phyloP scores from a whole-genome alignment of 306 rosid species.

The Abrus pulchellus region DNA sequence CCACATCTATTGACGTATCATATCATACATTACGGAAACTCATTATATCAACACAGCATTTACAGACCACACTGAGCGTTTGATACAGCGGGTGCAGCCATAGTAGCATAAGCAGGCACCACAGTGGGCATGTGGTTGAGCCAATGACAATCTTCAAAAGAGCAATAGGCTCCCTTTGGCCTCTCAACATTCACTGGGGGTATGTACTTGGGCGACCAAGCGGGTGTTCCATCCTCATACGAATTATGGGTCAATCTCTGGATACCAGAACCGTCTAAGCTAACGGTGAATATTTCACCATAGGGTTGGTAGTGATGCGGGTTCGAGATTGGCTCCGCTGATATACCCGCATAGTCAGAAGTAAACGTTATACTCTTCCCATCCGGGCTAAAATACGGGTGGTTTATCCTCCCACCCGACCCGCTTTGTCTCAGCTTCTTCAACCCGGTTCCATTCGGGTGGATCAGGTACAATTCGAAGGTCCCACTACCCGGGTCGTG shows the following conservation, averaged over 20 bases:
- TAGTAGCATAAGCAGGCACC: background rate
- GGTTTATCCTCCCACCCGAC: constrained; percentile 73
- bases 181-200: constrained; percentile 59
- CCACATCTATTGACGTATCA: background rate
- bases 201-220: constrained; percentile 68
- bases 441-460: constrained; percentile 82
- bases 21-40: too few relatives aligned
- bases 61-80: constrained; percentile 52
- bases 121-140: constrained; percentile 56
- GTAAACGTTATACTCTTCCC: constrained; percentile 71
- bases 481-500: constrained; percentile 71
- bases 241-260: constrained; percentile 79
- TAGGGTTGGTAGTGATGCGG: constrained; percentile 86
- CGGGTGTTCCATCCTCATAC: constrained; percentile 86
- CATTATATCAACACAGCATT: background rate
- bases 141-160: constrained; percentile 80
- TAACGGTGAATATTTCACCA: constrained; percentile 77
- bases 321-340: constrained; percentile 91
- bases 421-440: constrained; percentile 75
- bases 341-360: constrained; percentile 74
- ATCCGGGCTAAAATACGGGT: constrained; percentile 83
- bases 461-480: constrained; percentile 75
- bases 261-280: constrained; percentile 76
- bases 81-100: background rate
- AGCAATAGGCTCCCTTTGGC: constrained; percentile 58